Base-by-base conservation (phyloP, 2,329 filamentous ascomycete species). In the Aspergillus clavatus region DNA sequence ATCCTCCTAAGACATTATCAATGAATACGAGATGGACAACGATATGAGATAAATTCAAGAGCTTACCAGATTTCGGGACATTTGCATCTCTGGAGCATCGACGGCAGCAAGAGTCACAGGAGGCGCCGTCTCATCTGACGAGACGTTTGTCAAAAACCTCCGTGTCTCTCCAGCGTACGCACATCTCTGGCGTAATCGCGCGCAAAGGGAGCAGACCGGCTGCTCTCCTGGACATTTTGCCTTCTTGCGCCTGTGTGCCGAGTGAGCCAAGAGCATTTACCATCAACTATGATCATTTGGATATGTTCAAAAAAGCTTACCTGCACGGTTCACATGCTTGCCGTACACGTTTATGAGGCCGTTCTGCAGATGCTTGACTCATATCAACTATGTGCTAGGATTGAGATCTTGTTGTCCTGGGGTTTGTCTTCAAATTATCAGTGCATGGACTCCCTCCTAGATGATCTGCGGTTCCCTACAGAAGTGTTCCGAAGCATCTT, bases 241-340 rank as follows among this genome's bases (percentile, higher is more conserved):
- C 55, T 78, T 78, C 57, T 77, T 78, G 33, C 74, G 68, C 46
- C 74, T 77, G n/a, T n/a, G n/a, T n/a, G n/a, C n/a, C n/a, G n/a
- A n/a, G n/a, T n/a, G n/a, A n/a, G n/a, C n/a, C n/a, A n/a, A 43
- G 3, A 35, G 31, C n/a, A 36, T 33, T 7, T 18, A 19, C 58
- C 37, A 58, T 42, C 38, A 12, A 24, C 14, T 22, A 22, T 11
- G 14, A 4, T 12, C 6, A n/a, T n/a, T n/a, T n/a, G n/a, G n/a
- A n/a, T n/a, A n/a, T n/a, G n/a, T n/a, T n/a, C 24, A 3, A 14
- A 48, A n/a, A 40, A 29, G n/a, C 57, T 52, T 31, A 69, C 68
- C 68, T 65, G 60, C 68, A 71, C 33, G 68, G 67, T 51, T 71
- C 68, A 53, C 69, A 71, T 10, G 69, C 69, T 50, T 69, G 67